Conservation (phyloP, 805 yeast species). For the Lachancea kluyveri region DNA sequence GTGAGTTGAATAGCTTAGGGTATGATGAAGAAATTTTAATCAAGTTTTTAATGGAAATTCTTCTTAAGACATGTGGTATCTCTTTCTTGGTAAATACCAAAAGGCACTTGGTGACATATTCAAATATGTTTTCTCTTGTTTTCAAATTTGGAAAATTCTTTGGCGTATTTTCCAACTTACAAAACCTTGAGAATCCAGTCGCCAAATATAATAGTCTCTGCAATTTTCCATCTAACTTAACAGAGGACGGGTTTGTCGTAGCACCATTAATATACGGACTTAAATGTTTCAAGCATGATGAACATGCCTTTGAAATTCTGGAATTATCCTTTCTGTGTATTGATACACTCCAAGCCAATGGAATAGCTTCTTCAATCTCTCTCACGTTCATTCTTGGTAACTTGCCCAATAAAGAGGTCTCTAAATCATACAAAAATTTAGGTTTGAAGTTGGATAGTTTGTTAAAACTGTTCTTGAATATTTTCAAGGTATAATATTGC, state of each 20-base stretch:
- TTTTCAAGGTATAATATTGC: slow-evolving; percentile 44
- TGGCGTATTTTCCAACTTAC: slow-evolving; percentile 48
- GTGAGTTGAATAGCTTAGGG: slow-evolving; percentile 60
- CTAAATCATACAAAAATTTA: slow-evolving; percentile 44
- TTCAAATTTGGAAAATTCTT: slow-evolving; percentile 38
- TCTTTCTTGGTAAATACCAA: slow-evolving; percentile 44
- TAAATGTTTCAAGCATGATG: slow-evolving; percentile 50
- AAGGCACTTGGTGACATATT: slow-evolving; percentile 54
- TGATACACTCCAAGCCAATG: slow-evolving; percentile 57
- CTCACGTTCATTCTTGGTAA: slow-evolving; percentile 53
- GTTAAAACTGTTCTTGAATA: slow-evolving; percentile 47
- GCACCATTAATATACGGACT: slow-evolving; percentile 38
- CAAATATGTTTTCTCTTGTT: slow-evolving; percentile 48
- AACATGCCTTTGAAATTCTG: slow-evolving; percentile 55
- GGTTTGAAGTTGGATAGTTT: slow-evolving; percentile 41
- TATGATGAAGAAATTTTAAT: slow-evolving; percentile 54
- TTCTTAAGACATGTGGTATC: slow-evolving; percentile 33
- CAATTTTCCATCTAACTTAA: slow-evolving; percentile 38
- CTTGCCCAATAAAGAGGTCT: slow-evolving; percentile 44
- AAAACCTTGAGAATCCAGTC: slow-evolving; percentile 66
- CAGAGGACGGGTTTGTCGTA: slow-evolving; percentile 17
- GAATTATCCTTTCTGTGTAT: slow-evolving; percentile 38
- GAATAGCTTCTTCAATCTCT: slow-evolving; percentile 71
- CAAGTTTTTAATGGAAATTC: slow-evolving; percentile 51
- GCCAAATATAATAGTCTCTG: slow-evolving; percentile 54